Base-by-base conservation (phyloP, 768 basidiomycete species). In the Leucogyrophana mollusca region DNA sequence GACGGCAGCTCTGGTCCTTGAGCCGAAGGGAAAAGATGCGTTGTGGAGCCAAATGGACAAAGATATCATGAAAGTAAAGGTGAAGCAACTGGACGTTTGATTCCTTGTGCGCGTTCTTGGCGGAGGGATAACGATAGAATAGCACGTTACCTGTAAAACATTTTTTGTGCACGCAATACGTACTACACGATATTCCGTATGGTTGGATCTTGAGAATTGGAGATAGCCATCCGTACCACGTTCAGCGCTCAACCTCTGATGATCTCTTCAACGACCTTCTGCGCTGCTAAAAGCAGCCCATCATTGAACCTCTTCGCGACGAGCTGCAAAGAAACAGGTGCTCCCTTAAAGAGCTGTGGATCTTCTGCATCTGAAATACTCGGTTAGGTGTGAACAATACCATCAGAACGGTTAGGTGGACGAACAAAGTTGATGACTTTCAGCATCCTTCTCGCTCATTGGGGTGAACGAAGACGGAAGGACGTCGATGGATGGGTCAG, bases 261-360 rank as follows among this genome's bases (percentile, higher is more conserved):
- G n/a, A 37, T 21, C 13, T 50, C 43, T 34, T 62, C 62, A 20
- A 64, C 54, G 9, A 55, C 36, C 20, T 59, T 40, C 34, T 59
- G 49, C 45, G 56, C 54, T 3, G 55, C 56, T 18, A 67, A 54
- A 25, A 66, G 54, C 43, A 56, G 55, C 46, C 65, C 65, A 45
- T 67, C 65, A 41, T 63, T 56, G 43, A 61, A 61, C 22, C 61
- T 57, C 34, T 57, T 48, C 3, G 66, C 67, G 14, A 68, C 53
- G 4, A 68, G 47, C 51, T 68, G 67, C 18, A 68, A 47, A 3
- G 52, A 45, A 37, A 66, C 50, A 1, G 66, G 65, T n/a, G 58
- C 61, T 35, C 50, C 53, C 8, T 16, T 21, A 16, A 37, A 37
- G 7, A 16, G 8, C 8, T 16, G 7, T 6, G 56, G 50, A 44